Evolutionary conservation across 1,284 basidiomycete species (phyloP).

Genomic region (Xerocomus amazonicus): DNA sequence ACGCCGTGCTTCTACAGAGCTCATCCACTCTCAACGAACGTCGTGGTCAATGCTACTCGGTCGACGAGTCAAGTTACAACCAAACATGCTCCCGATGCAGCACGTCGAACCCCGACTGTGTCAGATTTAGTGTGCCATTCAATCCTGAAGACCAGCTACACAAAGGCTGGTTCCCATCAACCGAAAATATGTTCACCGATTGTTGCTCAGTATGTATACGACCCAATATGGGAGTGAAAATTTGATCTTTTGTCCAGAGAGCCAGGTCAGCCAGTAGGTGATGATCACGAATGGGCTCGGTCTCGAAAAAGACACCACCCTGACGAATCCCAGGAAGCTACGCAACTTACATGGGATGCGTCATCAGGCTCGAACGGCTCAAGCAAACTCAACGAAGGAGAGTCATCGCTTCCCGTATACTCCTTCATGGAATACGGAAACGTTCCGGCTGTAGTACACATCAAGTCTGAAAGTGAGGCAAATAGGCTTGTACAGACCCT

Average conservation of each 20-base stretch:
- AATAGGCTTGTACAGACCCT: conserved; percentile 39
- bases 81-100: not conserved
- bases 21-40: conserved; percentile 18
- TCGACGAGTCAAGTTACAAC: not conserved
- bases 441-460: conserved; percentile 40
- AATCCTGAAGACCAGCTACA: not conserved
- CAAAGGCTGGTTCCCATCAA: not conserved
- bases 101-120: not conserved
- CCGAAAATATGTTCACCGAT: not conserved
- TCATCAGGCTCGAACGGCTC: conserved; percentile 4
- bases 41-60: not conserved
- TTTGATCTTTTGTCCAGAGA: conserved; percentile 7
- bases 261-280: not conserved
- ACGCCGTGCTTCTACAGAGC: conserved; percentile 9
- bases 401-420: conserved; percentile 32
- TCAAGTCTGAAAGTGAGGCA: conserved; percentile 40
- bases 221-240: not conserved
- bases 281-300: not conserved
- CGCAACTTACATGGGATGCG: not conserved
- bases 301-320: not conserved
- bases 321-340: not conserved
- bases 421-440: conserved; percentile 38
- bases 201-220: conserved; percentile 12
- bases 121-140: not conserved
- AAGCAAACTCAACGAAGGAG: conserved; percentile 1